Percentiles rank a stretch among this genome's conserved stretches.
phyloP scores from a whole-genome alignment of 176 grass and related monocot genomes.

The Hordeum marinum region DNA sequence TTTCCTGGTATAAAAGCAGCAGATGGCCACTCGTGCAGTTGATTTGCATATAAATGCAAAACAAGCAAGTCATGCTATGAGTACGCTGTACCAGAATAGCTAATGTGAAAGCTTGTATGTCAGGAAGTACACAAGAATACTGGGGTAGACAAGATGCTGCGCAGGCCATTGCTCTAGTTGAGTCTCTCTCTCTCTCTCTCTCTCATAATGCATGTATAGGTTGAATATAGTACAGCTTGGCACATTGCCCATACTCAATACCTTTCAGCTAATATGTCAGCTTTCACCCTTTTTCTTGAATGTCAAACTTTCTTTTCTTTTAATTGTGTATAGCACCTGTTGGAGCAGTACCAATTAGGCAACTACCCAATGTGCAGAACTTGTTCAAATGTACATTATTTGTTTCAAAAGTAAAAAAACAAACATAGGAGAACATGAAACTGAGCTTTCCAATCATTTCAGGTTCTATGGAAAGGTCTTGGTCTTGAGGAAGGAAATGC shows the following conservation, averaged over 20 bases:
- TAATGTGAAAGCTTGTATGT: constrained; percentile 11
- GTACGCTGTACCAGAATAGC: background rate
- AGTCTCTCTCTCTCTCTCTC: background rate
- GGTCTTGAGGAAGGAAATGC: constrained; percentile 58
- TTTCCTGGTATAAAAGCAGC: background rate
- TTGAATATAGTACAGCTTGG: background rate
- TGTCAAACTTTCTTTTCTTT: background rate
- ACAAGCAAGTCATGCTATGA: background rate
- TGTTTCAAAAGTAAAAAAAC: background rate
- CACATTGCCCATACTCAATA: background rate
- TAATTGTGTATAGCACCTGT: background rate
- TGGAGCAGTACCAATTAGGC: background rate
- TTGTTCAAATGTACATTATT: background rate
- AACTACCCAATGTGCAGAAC: background rate
- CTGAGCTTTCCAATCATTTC: constrained; percentile 14
- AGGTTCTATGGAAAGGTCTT: constrained; percentile 94
- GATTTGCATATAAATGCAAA: constrained; percentile 7
- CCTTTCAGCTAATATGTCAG: background rate
- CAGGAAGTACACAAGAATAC: constrained; percentile 90
- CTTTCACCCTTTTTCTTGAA: background rate
- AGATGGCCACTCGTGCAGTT: background rate
- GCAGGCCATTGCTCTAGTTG: constrained; percentile 76
- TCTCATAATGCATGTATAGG: background rate
- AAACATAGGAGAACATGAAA: background rate
- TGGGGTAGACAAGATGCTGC: constrained; percentile 93